Conservation (phyloP, 2,329 filamentous ascomycete genomes). For the Calonectria ilicicola region DNA sequence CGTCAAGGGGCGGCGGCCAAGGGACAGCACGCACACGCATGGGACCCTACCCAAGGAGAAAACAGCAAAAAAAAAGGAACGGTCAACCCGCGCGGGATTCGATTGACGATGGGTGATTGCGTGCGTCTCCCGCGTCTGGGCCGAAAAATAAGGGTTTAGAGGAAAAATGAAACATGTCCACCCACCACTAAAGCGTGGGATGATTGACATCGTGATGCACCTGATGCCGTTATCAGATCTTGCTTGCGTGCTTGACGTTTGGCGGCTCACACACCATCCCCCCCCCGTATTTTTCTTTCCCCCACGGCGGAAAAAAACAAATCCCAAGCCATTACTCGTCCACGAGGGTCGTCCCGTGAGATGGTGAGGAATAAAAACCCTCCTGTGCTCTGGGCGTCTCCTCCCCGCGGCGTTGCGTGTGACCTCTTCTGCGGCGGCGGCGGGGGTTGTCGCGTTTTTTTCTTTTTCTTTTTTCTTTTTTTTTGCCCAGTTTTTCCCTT, state of each 20-base stretch:
- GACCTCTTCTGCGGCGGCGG: slow-evolving; percentile 20
- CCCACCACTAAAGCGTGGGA: neutral
- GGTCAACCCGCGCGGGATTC: neutral
- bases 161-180: slow-evolving; percentile 17
- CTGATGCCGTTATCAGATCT: neutral
- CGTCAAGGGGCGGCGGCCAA: neutral
- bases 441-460: neutral
- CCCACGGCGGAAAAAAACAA: slow-evolving; percentile 7
- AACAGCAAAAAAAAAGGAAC: neutral
- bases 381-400: neutral
- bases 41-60: neutral
- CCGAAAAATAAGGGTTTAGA: neutral
- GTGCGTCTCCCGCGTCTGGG: slow-evolving; percentile 40
- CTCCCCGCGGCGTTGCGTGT: slow-evolving; percentile 21
- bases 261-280: neutral
- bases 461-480: neutral
- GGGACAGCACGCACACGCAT: neutral
- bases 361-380: neutral
- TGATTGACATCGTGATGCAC: slow-evolving; percentile 4
- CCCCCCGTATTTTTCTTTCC: neutral
- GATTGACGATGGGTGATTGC: slow-evolving; percentile 6
- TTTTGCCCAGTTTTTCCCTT: neutral
- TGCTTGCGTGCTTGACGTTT: neutral
- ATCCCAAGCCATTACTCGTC: neutral
- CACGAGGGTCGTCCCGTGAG: slow-evolving; percentile 17